phyloP scores from a whole-genome alignment of 2,329 filamentous ascomycete species.

The Neurospora sp. region DNA sequence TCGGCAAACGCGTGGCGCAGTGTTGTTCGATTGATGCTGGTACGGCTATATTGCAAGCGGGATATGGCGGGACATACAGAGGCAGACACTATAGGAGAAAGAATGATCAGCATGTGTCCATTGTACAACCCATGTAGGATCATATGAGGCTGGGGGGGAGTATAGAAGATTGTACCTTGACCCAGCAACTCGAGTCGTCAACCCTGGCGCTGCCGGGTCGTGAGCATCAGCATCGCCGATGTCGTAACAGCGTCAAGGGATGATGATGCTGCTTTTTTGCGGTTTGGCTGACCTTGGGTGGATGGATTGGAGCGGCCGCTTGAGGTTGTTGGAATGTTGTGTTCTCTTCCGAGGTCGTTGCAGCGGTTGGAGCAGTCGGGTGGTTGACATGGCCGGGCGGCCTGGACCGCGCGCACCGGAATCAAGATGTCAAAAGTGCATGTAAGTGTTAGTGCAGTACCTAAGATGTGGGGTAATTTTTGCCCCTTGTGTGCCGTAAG shows the following conservation, averaged over 20 bases:
- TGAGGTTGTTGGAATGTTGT: background rate
- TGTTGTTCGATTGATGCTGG: background rate
- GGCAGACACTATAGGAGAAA: background rate
- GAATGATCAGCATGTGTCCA: background rate
- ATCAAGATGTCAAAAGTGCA: background rate
- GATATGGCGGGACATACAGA: background rate
- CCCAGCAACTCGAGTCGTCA: background rate
- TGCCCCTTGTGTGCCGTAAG: rapidly evolving
- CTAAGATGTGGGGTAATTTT: background rate
- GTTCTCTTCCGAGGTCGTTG: background rate
- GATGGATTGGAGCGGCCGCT: background rate
- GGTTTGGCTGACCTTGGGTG: background rate
- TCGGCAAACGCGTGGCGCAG: background rate
- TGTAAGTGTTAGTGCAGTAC: background rate
- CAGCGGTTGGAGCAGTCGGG: background rate
- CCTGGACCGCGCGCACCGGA: background rate
- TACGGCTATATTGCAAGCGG: background rate
- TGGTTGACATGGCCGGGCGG: background rate
- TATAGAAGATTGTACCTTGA: background rate
- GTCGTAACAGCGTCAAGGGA: background rate
- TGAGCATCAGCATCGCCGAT: background rate
- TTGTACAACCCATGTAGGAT: background rate
- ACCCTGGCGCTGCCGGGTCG: background rate
- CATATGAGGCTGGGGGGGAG: background rate
- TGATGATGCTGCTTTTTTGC: background rate